Conservation (phyloP, 208 protist genomes). For the Trypanosoma conorhini region DNA sequence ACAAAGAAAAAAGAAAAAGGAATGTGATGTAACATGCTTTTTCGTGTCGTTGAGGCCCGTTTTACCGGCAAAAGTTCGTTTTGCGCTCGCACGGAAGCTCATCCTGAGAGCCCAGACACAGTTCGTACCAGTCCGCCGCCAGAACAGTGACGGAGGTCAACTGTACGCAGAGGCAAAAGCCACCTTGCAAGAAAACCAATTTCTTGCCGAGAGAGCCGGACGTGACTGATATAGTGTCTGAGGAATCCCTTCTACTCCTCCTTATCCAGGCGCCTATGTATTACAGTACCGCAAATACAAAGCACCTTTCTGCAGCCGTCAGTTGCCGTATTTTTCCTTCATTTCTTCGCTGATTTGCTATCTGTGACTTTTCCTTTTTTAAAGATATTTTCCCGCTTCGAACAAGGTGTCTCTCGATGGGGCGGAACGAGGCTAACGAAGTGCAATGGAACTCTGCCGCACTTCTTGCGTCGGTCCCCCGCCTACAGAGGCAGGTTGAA, state of each 20-base stretch:
- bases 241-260: constrained; percentile 3
- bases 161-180: neutral
- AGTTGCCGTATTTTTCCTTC: neutral
- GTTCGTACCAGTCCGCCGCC: neutral
- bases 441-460: neutral
- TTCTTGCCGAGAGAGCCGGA: neutral
- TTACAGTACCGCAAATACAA: neutral
- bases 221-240: too few relatives aligned
- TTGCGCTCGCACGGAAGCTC: neutral
- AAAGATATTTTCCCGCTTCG: neutral
- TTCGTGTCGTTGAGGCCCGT: neutral
- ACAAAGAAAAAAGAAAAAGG: constrained; percentile 20
- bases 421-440: neutral
- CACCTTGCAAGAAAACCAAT: neutral
- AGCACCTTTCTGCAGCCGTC: neutral
- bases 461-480: neutral
- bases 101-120: neutral
- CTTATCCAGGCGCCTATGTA: neutral
- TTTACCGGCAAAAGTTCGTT: neutral
- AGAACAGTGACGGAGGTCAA: neutral
- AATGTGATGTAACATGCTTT: neutral
- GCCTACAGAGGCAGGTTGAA: neutral
- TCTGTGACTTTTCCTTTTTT: neutral
- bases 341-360: neutral
- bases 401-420: neutral